Conservation (phyloP, 345 rosid species). For the Ailanthus altissimus region DNA sequence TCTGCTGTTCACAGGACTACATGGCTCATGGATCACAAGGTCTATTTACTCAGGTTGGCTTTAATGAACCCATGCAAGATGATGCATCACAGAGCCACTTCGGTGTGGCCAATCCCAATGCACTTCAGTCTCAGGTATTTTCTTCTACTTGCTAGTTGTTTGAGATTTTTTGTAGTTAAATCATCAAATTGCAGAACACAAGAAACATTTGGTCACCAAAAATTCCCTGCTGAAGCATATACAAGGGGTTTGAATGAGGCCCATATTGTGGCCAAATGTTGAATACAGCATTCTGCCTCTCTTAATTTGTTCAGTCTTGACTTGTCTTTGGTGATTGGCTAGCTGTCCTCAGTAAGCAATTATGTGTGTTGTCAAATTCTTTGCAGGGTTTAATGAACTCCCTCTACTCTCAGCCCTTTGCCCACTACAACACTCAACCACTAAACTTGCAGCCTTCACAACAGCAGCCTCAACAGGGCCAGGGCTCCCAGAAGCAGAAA, state of each 20-base stretch:
- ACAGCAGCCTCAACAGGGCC: constrained; percentile 73
- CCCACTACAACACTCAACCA: constrained; percentile 82
- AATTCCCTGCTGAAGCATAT: neutral
- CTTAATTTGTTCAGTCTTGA: neutral
- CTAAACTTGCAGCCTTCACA: constrained; percentile 65
- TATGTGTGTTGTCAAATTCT: neutral
- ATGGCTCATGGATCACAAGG: constrained; percentile 96
- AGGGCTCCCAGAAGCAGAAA: constrained; percentile 80
- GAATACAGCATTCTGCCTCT: neutral
- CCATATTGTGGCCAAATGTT: neutral
- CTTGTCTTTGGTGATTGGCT: neutral
- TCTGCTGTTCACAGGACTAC: constrained; percentile 57
- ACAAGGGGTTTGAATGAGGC: neutral
- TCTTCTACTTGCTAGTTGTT: constrained; percentile 5
- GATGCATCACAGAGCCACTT: constrained; percentile 82
- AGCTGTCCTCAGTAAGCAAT: neutral
- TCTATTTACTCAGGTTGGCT: constrained; percentile 88
- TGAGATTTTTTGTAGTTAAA: neutral
- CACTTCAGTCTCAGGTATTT: constrained; percentile 91
- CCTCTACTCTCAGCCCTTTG: constrained; percentile 91
- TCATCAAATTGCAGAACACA: neutral
- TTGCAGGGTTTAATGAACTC: constrained; percentile 88
- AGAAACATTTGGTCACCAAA: constrained; percentile 6
- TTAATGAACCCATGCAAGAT: constrained; percentile 79
- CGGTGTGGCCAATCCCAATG: constrained; percentile 66